phyloP scores from a whole-genome alignment of 768 basidiomycete genomes.

The Amanita phalloides region DNA sequence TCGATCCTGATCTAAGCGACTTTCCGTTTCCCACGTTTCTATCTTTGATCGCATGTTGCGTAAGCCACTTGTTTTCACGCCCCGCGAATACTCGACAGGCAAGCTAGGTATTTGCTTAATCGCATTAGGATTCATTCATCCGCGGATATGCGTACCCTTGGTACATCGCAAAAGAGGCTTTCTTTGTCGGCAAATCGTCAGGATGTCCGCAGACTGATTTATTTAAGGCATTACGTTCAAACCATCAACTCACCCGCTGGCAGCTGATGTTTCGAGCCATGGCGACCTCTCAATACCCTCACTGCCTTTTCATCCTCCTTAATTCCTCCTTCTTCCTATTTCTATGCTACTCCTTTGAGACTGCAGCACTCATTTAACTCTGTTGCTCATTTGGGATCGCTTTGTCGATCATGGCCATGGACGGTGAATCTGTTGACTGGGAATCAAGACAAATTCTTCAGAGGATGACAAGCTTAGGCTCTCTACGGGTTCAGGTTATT shows the following conservation, averaged over 20 bases:
- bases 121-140: neutral
- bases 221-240: too few relatives aligned
- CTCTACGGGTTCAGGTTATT: neutral
- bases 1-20: neutral
- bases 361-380: neutral
- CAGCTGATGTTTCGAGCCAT: neutral
- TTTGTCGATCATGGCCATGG: neutral
- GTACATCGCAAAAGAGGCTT: neutral
- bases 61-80: neutral
- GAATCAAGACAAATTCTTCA: neutral
- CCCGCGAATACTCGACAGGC: neutral
- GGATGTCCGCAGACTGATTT: too few relatives aligned
- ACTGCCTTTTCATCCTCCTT: neutral
- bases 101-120: neutral
- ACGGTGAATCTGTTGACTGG: neutral
- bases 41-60: neutral
- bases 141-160: too few relatives aligned
- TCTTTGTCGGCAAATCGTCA: too few relatives aligned
- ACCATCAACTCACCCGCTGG: too few relatives aligned
- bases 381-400: neutral
- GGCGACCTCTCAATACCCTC: neutral
- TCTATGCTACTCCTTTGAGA: neutral
- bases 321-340: neutral
- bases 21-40: neutral
- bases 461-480: neutral